Conservation (phyloP, 768 basidiomycete genomes). For the Pleurotus ostreatus region DNA sequence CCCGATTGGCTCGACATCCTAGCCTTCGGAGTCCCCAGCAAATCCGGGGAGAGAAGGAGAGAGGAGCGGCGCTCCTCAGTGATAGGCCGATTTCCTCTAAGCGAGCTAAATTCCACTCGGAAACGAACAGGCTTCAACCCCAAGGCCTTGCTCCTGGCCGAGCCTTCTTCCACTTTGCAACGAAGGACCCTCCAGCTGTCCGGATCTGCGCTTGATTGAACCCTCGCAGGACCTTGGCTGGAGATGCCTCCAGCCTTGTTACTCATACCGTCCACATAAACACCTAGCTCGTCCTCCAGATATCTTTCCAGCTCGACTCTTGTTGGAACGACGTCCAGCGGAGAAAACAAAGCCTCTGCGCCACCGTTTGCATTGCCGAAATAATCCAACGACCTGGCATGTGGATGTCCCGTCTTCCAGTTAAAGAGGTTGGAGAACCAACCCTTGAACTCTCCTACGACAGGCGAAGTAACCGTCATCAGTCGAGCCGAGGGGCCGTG, state of each 20-base stretch:
- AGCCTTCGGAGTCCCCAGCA: constrained; percentile 9
- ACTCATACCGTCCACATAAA: constrained; percentile 39
- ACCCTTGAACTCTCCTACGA: constrained; percentile 78
- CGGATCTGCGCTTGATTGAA: constrained; percentile 18
- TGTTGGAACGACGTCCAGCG: constrained; percentile 53
- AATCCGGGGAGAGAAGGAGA: constrained; percentile 18
- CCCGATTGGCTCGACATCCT: constrained; percentile 2
- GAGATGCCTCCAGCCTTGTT: constrained; percentile 19
- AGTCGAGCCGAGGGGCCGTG: constrained; percentile 24
- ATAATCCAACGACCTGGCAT: constrained; percentile 33
- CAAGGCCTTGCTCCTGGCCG: constrained; percentile 31
- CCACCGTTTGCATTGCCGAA: constrained; percentile 15
- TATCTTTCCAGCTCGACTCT: constrained; percentile 60
- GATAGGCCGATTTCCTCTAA: neutral
- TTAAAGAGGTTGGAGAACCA: constrained; percentile 97
- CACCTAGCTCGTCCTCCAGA: constrained; percentile 57
- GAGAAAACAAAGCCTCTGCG: constrained; percentile 45
- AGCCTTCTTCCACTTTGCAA: constrained; percentile 53
- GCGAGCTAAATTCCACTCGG: constrained; percentile 66
- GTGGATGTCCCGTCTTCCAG: constrained; percentile 58
- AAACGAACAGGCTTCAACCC: constrained; percentile 77
- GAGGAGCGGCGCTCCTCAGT: constrained; percentile 15
- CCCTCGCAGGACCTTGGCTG: constrained; percentile 12
- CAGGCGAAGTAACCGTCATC: constrained; percentile 51
- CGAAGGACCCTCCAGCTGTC: constrained; percentile 20